A percentile compares a stretch with the other conserved stretches of the same genome.
Evolutionary conservation across 495 filamentous ascomycete species (phyloP).

Genomic region (Penicillium subrubescens): DNA sequence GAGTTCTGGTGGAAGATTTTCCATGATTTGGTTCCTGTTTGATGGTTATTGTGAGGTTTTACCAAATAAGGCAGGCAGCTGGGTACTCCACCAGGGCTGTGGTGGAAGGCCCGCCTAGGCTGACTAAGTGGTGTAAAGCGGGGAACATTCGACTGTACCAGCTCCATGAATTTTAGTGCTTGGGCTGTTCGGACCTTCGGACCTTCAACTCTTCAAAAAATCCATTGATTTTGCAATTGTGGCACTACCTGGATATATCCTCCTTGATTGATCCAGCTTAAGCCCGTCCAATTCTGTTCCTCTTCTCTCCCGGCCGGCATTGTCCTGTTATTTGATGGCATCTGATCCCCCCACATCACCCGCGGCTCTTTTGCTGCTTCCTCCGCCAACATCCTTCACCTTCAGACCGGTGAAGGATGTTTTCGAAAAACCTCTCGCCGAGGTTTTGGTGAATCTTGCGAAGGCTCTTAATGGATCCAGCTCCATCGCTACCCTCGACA

Average conservation of each 20-base stretch:
- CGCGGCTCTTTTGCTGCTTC: constrained; percentile 50
- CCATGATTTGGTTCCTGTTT: background rate
- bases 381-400: constrained; percentile 45
- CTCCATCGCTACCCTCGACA: constrained; percentile 41
- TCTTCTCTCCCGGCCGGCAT: background rate
- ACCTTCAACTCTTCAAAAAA: background rate
- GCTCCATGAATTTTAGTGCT: background rate
- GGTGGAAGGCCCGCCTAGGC: too few relatives aligned
- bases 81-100: too few relatives aligned
- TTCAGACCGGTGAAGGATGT: constrained; percentile 40
- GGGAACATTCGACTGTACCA: background rate
- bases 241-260: too few relatives aligned
- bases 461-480: constrained; percentile 31
- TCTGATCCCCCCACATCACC: constrained; percentile 25
- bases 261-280: background rate
- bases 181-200: background rate
- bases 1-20: background rate
- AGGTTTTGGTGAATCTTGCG: constrained; percentile 34
- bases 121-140: background rate
- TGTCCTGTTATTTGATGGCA: constrained; percentile 21
- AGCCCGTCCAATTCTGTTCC: background rate
- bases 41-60: too few relatives aligned
- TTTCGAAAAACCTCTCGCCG: constrained; percentile 43
- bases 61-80: too few relatives aligned
- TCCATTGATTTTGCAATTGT: background rate